Percentiles rank a stretch among this genome's conserved stretches.
Evolutionary conservation across 352 stramenopile species (phyloP).

Genomic region (Phytophthora capsici): DNA sequence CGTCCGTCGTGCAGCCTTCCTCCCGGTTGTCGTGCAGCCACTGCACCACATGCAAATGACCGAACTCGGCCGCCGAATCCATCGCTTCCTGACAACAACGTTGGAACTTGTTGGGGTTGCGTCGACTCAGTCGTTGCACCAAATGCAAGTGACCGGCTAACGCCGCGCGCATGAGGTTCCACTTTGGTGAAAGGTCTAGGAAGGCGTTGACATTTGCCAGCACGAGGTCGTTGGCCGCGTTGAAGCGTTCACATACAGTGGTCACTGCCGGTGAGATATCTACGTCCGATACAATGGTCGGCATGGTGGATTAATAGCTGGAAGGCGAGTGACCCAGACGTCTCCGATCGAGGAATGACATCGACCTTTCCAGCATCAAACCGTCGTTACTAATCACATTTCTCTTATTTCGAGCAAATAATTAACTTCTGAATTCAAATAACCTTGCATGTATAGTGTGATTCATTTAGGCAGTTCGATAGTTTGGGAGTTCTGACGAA

Average conservation of each 20-base stretch:
- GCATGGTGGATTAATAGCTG: neutral
- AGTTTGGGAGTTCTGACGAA: neutral
- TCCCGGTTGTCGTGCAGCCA: conserved; percentile 55
- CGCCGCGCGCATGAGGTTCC: conserved; percentile 59
- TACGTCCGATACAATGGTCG: neutral
- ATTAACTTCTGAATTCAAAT: neutral
- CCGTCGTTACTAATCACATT: conserved; percentile 15
- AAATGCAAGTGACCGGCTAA: conserved; percentile 57
- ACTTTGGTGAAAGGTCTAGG: conserved; percentile 57
- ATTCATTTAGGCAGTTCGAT: too few relatives aligned
- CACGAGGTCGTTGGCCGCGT: conserved; percentile 54
- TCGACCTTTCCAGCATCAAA: neutral
- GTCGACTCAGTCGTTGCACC: conserved; percentile 52
- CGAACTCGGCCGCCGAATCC: conserved; percentile 70
- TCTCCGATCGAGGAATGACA: conserved; percentile 23
- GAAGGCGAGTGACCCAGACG: conserved; percentile 1
- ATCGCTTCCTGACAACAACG: conserved; percentile 62
- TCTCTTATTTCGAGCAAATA: neutral
- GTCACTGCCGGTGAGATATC: conserved; percentile 58
- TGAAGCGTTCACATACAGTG: conserved; percentile 53
- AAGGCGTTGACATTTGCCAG: conserved; percentile 58
- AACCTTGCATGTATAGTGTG: neutral
- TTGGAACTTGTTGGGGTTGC: conserved; percentile 47
- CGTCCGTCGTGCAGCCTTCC: conserved; percentile 71
- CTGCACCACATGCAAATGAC: conserved; percentile 60